These are phyloP conservation scores for Pseudogymnoascus sp. DNA, from an alignment of 2,329 filamentous ascomycete species.

Conservation along the genomic window DNA sequence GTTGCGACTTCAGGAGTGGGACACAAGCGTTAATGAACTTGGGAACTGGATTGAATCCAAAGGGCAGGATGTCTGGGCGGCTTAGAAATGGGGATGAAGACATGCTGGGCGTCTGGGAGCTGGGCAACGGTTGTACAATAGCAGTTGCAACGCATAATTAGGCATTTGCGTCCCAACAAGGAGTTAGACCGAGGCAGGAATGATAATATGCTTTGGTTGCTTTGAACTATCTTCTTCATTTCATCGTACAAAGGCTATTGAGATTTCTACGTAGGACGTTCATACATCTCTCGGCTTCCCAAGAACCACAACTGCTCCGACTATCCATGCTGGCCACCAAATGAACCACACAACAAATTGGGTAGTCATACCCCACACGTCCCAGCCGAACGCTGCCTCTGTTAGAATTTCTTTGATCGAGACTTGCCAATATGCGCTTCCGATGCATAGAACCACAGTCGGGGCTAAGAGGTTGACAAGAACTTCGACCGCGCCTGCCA, in stretches of 20 bases:
- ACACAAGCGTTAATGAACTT: slow-evolving; percentile 87
- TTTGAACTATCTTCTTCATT: neutral
- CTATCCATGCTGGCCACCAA: slow-evolving; percentile 90
- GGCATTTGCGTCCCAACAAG: slow-evolving; percentile 7
- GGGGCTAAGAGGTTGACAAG: slow-evolving; percentile 56
- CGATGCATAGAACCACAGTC: slow-evolving; percentile 41
- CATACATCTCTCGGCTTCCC: slow-evolving; percentile 26
- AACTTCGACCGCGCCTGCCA: slow-evolving; percentile 36
- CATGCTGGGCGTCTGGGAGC: slow-evolving; percentile 16
- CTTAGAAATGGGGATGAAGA: slow-evolving; percentile 37
- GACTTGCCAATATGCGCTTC: slow-evolving; percentile 38
- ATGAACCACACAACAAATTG: slow-evolving; percentile 87
- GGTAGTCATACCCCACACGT: slow-evolving; percentile 83
- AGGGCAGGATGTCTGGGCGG: slow-evolving; percentile 93
- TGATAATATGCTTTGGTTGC: slow-evolving; percentile 6
- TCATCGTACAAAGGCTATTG: neutral
- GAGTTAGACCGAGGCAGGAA: slow-evolving; percentile 7
- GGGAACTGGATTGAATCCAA: slow-evolving; percentile 95
- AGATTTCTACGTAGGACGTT: neutral
- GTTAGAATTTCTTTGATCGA: slow-evolving; percentile 52
- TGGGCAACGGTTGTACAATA: slow-evolving; percentile 11
- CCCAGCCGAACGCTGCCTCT: slow-evolving; percentile 77
- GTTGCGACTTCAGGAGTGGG: slow-evolving; percentile 82
- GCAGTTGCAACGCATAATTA: slow-evolving; percentile 7
- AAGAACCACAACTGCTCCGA: slow-evolving; percentile 48